phyloP scores from a whole-genome alignment of 345 rosid species.

The Lepidium aucheri region DNA sequence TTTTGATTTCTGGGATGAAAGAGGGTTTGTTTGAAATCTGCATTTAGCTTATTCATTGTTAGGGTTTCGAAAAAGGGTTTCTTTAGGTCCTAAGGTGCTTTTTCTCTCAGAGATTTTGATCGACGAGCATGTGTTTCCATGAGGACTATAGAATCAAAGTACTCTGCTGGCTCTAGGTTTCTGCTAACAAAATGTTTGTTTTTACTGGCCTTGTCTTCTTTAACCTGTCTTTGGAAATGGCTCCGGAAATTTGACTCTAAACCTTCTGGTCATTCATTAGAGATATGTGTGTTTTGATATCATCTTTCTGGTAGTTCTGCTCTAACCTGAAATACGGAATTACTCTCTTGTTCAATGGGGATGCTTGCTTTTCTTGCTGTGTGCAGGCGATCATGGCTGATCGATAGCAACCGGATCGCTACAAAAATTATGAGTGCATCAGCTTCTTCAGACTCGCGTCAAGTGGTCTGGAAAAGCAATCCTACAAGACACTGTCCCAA shows the following conservation, averaged over 20 bases:
- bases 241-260: background rate
- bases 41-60: background rate
- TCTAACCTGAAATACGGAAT: background rate
- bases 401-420: slow-evolving; percentile 73
- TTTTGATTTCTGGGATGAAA: background rate
- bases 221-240: background rate
- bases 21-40: background rate
- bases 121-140: background rate
- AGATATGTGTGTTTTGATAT: background rate
- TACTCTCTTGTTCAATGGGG: background rate
- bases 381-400: slow-evolving; percentile 77
- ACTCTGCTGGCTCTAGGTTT: background rate
- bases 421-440: slow-evolving; percentile 87
- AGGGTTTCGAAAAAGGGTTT: background rate
- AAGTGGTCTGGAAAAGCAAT: slow-evolving; percentile 66
- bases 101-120: background rate
- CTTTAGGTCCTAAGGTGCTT: background rate
- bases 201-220: background rate
- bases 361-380: background rate
- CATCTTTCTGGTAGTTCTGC: background rate
- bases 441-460: slow-evolving; percentile 31
- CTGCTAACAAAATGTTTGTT: background rate
- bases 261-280: background rate
- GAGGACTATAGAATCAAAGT: background rate
- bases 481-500: slow-evolving; percentile 80